Conservation (phyloP, 2,329 filamentous ascomycete species). For the Trichoderma koningiopsis region DNA sequence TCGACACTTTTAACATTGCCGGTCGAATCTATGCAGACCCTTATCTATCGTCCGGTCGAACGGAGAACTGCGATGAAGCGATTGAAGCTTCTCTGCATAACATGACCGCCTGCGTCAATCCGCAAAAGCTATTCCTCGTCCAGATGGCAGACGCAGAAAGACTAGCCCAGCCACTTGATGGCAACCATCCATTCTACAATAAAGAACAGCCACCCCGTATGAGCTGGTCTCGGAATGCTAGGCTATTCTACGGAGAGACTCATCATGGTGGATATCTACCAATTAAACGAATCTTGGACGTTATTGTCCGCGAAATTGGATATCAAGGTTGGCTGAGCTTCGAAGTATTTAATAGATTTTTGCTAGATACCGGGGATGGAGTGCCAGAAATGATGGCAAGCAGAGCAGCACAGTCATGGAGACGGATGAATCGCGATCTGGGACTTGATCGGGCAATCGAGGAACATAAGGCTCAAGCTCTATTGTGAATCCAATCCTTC, state of each 20-base stretch:
- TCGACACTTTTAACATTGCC: constrained; percentile 79
- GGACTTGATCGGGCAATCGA: neutral
- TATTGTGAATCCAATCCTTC: neutral
- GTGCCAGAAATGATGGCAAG: constrained; percentile 60
- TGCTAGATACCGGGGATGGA: constrained; percentile 59
- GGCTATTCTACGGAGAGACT: constrained; percentile 59
- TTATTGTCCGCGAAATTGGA: constrained; percentile 64
- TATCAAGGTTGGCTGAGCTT: constrained; percentile 72
- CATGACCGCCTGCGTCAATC: constrained; percentile 58
- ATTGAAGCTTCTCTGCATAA: constrained; percentile 57
- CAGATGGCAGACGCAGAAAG: constrained; percentile 76
- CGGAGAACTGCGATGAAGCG: constrained; percentile 55
- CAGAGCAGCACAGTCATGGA: constrained; percentile 54
- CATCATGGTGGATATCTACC: constrained; percentile 69
- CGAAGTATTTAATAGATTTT: constrained; percentile 62
- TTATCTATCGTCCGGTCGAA: constrained; percentile 52
- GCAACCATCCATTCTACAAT: constrained; percentile 43
- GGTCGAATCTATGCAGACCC: constrained; percentile 73
- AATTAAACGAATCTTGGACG: constrained; percentile 59
- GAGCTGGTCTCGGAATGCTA: constrained; percentile 76
- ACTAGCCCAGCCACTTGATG: constrained; percentile 60
- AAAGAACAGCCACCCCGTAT: constrained; percentile 55
- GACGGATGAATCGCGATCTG: constrained; percentile 11
- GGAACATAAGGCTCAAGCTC: constrained; percentile 1
- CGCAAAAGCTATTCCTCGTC: constrained; percentile 70